Base-by-base conservation (phyloP, 1,139 yeast species). In the Yamadazyma siamensis region DNA sequence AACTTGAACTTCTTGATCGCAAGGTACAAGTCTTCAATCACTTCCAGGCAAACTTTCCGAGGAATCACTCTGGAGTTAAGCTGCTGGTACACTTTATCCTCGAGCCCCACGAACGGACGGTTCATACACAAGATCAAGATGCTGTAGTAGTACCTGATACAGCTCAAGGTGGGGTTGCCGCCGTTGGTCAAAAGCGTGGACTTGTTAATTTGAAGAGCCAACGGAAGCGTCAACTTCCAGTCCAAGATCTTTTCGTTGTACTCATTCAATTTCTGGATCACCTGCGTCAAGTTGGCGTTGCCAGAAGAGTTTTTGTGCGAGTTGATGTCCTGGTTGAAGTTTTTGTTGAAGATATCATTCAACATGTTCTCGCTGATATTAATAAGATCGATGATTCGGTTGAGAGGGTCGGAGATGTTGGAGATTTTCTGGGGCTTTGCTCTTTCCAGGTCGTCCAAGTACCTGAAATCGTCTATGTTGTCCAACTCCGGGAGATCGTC, bases 401-500 rank as follows among this genome's bases (percentile, higher is more conserved):
- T 69, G 38, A 75, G 47, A 5, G 75, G 72, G 40, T 60, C 61
- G 3, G 72, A 72, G 18, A 75, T 65, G 43, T 71, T 67, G 17
- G 72, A 53, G 13, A 40, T 54, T 44, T 46, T 61, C 6, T 24
- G 23, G 12, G 35, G 35, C 13, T 41, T 46, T 1, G 47, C 30
- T 21, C 40, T 30, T 29, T 47, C 55, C 4, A 36, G 30, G 16
- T 49, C 54, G 19, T 54, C 57, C 18, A 53, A 46, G 39, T 67
- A 68, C 29, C 65, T 59, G 43, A 54, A 68, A 23, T 68, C 73
- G 36, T 74, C 77, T 13, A 75, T 74, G 60, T 77, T 71, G 36
- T 65, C 75, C 34, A 74, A 60, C 49, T 77, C 82, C 0, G 81
- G 82, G 30, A 78, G 56, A 46, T 77, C 80, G 33, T 70, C 73